Base-by-base conservation (phyloP, 352 stramenopile species). In the Pythium rishiriense region DNA sequence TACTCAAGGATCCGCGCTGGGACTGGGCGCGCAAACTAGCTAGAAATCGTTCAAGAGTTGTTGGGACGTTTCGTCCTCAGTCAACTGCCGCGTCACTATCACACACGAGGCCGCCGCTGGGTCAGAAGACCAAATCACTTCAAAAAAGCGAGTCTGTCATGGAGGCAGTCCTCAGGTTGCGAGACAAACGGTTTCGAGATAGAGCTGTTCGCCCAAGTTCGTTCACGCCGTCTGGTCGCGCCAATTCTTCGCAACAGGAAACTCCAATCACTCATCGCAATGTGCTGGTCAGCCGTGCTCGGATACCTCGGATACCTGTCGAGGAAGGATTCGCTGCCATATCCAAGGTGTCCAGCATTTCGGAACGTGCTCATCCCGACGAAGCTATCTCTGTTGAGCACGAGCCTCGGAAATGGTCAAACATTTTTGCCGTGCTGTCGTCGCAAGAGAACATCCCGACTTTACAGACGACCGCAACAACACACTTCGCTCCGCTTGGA, bases 91-190 rank as follows among this genome's bases (percentile, higher is more conserved):
- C 33, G 24, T 28, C 25, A 9, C 24, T 35, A 21, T 11, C 50
- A 14, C 50, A 24, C 22, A 14, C 33, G 15, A 58, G 37, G 17
- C 26, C 50, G 5, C 15, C 4, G 7, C 10, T 58, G 3, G 50
- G 22, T 5, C 31, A 37, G n/a, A 52, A 54, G n/a, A 26, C 15
- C 31, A 39, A 48, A 37, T n/a, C n/a, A 19, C 19, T 4, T 19
- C 43, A 43, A 28, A 17, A 22, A 15, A 49, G 24, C 17, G 45
- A 56, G 31, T 63, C 56, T 11, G 74, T 88, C 46, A 81, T 88
- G 73, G 66, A 61, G n/a, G 68, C 70, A 39, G 67, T 74, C n/a
- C 53, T 88, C 19, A 67, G 77, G n/a, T 62, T 90, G 57, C 79
- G 81, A 19, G 63, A 84, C n/a, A 76, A 79, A 50, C 65, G 78